Evolutionary conservation across 495 filamentous ascomycete genomes (phyloP), one percentile per base, ranked within the genome.

Genomic region (Aspergillus steynii): DNA sequence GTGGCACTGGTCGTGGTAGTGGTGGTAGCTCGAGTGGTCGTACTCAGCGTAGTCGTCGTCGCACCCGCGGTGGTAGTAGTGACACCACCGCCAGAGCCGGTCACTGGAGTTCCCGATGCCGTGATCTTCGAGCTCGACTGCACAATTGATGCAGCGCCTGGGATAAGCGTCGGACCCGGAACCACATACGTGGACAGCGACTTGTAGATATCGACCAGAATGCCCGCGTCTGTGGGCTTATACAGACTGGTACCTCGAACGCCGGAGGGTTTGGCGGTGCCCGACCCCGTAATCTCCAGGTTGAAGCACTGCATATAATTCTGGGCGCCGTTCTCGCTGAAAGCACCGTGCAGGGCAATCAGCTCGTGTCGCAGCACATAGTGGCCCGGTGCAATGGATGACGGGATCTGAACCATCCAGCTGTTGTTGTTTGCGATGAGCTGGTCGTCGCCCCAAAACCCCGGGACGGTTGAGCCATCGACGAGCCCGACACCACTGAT

Each of bases 351-450:
- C 4, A 90, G 79, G 3, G 86, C 87, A 55, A 90, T 85, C 64
- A 90, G 82, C 69, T 90, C 88, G 68, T 89, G 85, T 14, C 88
- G 85, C 28, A 90, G 74, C 55, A 90, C 82, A 68, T 88, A 90
- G 71, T 85, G 81, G 31, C 87, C 86, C 5, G 84, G 67, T 26
- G 80, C 81, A 49, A 89, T 77, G 61, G 72, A 71, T 12, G 73
- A 28, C 5, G 88, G 87, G 68, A 90, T 87, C 53, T 80, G 79
- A 29, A 88, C 80, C 50, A 81, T 73, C 83, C 84, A 87, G 53
- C 73, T 80, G 72, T 80, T 80, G 78, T 83, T 80, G 75, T 87
- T 83, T 47, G 73, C 74, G 67, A 83, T 80, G 32, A 91, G 75
- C 9, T 73, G 62, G 65, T 91, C 86, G n/a, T 83, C 71, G 10